Evolutionary conservation across 441 rosid species (phyloP).

Genomic region (Euphorbia celastroides): DNA sequence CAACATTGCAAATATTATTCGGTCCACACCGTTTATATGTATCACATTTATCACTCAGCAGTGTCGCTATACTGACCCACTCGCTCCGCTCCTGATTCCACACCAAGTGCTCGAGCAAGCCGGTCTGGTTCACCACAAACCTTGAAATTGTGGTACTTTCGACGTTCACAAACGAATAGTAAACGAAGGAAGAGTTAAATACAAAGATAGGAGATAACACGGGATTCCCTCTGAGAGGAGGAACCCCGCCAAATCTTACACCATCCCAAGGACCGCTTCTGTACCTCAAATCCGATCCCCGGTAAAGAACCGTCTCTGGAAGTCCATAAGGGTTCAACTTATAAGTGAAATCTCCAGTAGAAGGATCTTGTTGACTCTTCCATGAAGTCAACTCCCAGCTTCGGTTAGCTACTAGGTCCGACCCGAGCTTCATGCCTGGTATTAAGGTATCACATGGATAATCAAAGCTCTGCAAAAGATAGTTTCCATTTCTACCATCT

Average conservation of each 20-base stretch:
- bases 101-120: conserved; percentile 13
- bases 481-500: conserved; percentile 6
- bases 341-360: conserved; percentile 15
- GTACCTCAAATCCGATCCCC: conserved; percentile 5
- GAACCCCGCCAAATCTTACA: conserved; percentile 18
- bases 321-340: conserved; percentile 14
- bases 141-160: conserved; percentile 13
- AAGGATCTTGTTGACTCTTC: conserved; percentile 21
- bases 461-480: conserved; percentile 28
- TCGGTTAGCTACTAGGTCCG: conserved; percentile 7
- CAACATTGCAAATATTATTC: conserved; percentile 19
- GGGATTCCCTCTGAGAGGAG: background rate
- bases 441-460: conserved; percentile 17
- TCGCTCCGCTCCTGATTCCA: conserved; percentile 16
- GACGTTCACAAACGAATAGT: conserved; percentile 17
- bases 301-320: conserved; percentile 12
- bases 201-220: conserved; percentile 8
- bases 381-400: conserved; percentile 20
- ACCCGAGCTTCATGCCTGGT: conserved; percentile 26
- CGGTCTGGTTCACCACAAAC: conserved; percentile 17
- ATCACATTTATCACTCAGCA: conserved; percentile 18
- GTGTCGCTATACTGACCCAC: conserved; percentile 8
- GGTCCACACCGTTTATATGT: conserved; percentile 16
- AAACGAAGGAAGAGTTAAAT: background rate
- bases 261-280: conserved; percentile 26